phyloP scores from a whole-genome alignment of 305 asterid species.

The Petunia hybrid region DNA sequence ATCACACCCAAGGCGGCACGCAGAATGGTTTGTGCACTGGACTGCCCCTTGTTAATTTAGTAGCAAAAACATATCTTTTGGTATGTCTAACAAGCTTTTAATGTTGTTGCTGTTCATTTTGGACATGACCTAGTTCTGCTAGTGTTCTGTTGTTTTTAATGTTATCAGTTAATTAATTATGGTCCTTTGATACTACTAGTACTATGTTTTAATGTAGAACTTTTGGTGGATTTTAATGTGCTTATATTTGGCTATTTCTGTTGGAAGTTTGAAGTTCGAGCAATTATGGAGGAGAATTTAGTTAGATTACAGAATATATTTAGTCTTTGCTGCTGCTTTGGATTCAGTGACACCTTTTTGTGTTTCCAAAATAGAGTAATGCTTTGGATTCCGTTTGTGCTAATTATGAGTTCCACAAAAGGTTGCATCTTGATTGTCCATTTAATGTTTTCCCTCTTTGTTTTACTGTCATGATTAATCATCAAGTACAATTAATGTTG shows the following conservation, averaged over 20 bases:
- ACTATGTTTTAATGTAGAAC: background rate
- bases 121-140: background rate
- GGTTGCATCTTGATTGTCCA: background rate
- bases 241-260: background rate
- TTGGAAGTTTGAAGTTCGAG: background rate
- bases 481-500: background rate
- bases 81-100: background rate
- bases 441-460: background rate
- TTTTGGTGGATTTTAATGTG: background rate
- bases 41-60: background rate
- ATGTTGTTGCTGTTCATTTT: background rate
- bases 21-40: no score
- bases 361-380: background rate
- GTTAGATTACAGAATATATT: background rate
- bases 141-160: background rate
- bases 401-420: background rate
- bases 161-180: background rate
- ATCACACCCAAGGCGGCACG: no score
- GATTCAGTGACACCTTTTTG: background rate
- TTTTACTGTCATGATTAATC: background rate
- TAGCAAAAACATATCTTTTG: background rate
- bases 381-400: background rate
- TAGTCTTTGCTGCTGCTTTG: constrained; percentile 27
- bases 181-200: no score
- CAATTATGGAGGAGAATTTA: background rate